A percentile compares a stretch with the other conserved stretches of the same genome.
These are phyloP conservation scores for Amanita jacksonii DNA, from an alignment of 768 basidiomycete genomes.

Conservation along the genomic window DNA sequence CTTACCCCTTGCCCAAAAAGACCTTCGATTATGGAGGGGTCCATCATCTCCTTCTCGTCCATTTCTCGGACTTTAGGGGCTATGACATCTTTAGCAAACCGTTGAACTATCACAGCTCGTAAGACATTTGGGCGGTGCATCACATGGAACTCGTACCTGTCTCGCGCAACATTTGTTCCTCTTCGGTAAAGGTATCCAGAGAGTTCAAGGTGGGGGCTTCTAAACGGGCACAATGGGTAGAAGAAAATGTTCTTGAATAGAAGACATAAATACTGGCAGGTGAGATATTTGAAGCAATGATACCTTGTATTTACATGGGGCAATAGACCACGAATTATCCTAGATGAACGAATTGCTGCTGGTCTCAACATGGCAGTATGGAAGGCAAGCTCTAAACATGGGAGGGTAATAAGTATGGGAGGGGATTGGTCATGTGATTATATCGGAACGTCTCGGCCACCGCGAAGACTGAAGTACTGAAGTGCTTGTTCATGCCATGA, in stretches of 20 bases:
- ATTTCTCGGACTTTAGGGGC: conserved; percentile 90
- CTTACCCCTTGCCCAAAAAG: conserved; percentile 93
- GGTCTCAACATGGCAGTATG: conserved; percentile 7
- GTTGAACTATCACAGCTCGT: conserved; percentile 46
- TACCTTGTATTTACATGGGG: background rate
- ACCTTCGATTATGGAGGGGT: conserved; percentile 73
- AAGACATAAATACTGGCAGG: background rate
- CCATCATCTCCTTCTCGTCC: conserved; percentile 97
- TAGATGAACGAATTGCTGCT: conserved; percentile 1
- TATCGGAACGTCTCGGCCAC: conserved; percentile 3
- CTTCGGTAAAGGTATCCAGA: conserved; percentile 81
- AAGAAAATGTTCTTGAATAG: conserved; percentile 20
- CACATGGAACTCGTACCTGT: conserved; percentile 44
- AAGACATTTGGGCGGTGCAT: background rate
- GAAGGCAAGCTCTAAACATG: background rate
- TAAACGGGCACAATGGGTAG: conserved; percentile 17
- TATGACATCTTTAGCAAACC: conserved; percentile 85
- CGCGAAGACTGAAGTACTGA: too few relatives aligned
- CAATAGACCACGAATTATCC: background rate
- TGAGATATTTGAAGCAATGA: background rate
- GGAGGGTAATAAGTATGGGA: background rate
- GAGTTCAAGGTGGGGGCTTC: conserved; percentile 37
- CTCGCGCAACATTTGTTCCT: conserved; percentile 91
- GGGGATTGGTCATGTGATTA: conserved; percentile 16
- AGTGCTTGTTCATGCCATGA: conserved; percentile 24